A percentile compares a stretch with the other conserved stretches of the same genome.
phyloP scores from a whole-genome alignment of 495 filamentous ascomycete species.

The Annulohypoxylon nitens region DNA sequence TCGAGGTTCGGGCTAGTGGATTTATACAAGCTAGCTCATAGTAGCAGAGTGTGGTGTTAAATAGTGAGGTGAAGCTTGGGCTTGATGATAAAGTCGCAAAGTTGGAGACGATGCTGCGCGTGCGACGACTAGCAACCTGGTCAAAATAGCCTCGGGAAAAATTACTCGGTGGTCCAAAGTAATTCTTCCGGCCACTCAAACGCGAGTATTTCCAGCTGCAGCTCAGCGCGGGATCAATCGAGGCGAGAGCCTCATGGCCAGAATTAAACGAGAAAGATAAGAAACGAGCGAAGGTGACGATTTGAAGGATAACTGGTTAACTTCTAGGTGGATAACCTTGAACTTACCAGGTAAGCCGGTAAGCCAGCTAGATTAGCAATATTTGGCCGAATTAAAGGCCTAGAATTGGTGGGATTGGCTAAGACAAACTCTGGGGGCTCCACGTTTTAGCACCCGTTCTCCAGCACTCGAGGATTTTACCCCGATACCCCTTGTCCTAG shows the following conservation, averaged over 20 bases:
- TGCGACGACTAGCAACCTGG: slow-evolving; percentile 14
- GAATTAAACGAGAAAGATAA: slow-evolving; percentile 35
- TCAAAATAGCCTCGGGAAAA: slow-evolving; percentile 36
- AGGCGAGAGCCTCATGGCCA: slow-evolving; percentile 35
- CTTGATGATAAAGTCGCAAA: slow-evolving; percentile 12
- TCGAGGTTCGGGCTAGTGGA: slow-evolving; percentile 26
- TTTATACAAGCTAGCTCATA: slow-evolving; percentile 32
- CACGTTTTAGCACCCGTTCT: slow-evolving; percentile 28
- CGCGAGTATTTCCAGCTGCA: slow-evolving; percentile 33
- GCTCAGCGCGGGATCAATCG: slow-evolving; percentile 34
- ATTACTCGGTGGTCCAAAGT: slow-evolving; percentile 36
- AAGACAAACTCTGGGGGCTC: slow-evolving; percentile 19
- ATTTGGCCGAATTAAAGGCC: slow-evolving; percentile 44
- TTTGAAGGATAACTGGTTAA: not conserved
- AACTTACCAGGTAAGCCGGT: not conserved
- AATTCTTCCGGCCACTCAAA: slow-evolving; percentile 51
- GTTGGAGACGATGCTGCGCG: slow-evolving; percentile 23
- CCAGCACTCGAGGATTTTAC: slow-evolving; percentile 30
- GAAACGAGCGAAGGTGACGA: slow-evolving; percentile 27
- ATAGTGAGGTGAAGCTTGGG: not conserved
- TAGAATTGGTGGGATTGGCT: slow-evolving; percentile 21
- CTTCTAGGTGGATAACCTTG: not conserved
- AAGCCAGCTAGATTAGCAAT: slow-evolving; percentile 18
- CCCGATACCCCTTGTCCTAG: slow-evolving; percentile 37
- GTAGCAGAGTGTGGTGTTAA: slow-evolving; percentile 4